phyloP scores from a whole-genome alignment of 345 rosid genomes.

The Murraya koenigii region DNA sequence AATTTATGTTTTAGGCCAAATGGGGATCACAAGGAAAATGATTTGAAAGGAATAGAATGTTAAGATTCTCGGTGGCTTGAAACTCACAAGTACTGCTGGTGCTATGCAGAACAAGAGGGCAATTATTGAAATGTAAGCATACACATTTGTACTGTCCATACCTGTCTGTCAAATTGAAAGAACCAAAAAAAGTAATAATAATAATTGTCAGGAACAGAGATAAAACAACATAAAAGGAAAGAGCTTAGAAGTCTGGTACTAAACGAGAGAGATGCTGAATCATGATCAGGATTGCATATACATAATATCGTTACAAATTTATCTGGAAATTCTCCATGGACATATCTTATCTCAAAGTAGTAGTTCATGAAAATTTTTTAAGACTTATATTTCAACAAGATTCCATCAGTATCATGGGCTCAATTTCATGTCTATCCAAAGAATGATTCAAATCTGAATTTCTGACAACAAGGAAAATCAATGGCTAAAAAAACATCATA shows the following conservation, averaged over 20 bases:
- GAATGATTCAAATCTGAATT: not conserved
- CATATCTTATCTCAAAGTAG: not conserved
- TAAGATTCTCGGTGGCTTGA: not conserved
- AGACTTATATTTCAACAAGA: not conserved
- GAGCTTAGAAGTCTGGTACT: not conserved
- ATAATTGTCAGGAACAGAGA: not conserved
- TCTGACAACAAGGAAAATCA: not conserved
- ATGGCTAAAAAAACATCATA: not conserved
- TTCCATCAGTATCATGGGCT: not conserved
- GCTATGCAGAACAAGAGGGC: slow-evolving; percentile 49
- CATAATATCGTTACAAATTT: not conserved
- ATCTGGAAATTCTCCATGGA: not conserved
- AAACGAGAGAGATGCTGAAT: not conserved
- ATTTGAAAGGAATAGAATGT: not conserved
- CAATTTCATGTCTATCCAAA: not conserved
- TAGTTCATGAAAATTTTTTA: not conserved
- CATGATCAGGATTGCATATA: not conserved
- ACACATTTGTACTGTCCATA: slow-evolving; percentile 56
- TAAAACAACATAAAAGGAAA: not conserved
- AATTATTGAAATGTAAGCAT: slow-evolving; percentile 49
- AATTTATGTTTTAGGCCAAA: slow-evolving; percentile 3
- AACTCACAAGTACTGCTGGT: slow-evolving; percentile 44
- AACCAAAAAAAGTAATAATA: not conserved
- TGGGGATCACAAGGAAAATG: not conserved
- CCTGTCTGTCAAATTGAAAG: slow-evolving; percentile 33